Base-by-base conservation (phyloP, 2,329 filamentous ascomycete genomes). In the Bipolaris bicolor region DNA sequence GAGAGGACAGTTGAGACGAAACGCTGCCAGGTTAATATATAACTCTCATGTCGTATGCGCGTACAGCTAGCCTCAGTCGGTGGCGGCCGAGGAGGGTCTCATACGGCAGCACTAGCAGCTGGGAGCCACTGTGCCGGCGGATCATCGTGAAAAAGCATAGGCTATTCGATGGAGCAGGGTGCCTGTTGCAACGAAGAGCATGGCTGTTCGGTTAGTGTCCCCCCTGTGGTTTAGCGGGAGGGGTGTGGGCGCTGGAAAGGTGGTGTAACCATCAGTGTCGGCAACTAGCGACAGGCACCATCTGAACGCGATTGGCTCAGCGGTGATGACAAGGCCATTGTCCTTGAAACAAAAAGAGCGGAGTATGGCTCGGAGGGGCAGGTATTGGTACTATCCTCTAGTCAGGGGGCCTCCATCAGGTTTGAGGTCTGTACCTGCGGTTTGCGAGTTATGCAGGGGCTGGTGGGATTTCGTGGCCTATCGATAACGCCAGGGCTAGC, bases 261-360 rank as follows among this genome's bases (percentile, higher is more conserved):
- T 63, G 65, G 65, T 68, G 68, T 58, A 63, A 59, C 60, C 29
- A 50, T 58, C 61, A 61, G 61, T 59, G 45, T 64, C 31, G 39
- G 57, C 29, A 49, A 45, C 13, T 52, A 60, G 63, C 55, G 70
- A 58, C 69, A 73, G 70, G 72, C 63, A 73, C 72, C 52, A 57
- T 29, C 36, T 13, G 20, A 26, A 13, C 37, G 22, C 57, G 45
- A 74, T 72, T 72, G 69, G 71, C 55, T 56, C 26, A 49, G 57
- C 52, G 49, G 34, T 33, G 37, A 60, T 62, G 54, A 59, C 54
- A 53, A 62, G 59, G 55, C 56, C 57, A 60, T 63, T 68, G 71
- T 73, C 68, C 67, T 39, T 72, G 70, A 74, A 73, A 72, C 70
- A 61, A 60, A 60, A 55, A 59, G 58, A 63, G 62, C 53, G 62